These are phyloP conservation scores for Tuber indicum DNA, from an alignment of 495 filamentous ascomycete genomes.

Conservation along the genomic window DNA sequence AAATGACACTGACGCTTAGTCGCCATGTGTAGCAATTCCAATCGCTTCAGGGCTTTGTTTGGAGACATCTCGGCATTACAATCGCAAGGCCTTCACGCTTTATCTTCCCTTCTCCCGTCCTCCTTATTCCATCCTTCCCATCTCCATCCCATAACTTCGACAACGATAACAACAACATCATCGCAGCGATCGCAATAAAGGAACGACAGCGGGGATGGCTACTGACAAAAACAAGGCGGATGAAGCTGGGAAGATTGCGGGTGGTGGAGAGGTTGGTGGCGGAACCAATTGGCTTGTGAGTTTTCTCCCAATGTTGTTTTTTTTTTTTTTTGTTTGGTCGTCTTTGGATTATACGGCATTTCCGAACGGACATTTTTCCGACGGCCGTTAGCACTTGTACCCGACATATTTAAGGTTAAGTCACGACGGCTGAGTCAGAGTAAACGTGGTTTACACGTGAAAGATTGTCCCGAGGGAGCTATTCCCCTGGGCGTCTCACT, in stretches of 20 bases:
- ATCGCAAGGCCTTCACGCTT: neutral
- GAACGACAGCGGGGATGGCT: neutral
- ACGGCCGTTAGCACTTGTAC: neutral
- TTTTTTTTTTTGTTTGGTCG: neutral
- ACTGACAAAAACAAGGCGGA: neutral
- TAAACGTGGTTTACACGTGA: neutral
- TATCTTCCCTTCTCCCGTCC: neutral
- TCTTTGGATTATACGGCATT: neutral
- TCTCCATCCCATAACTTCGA: neutral
- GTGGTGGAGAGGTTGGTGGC: neutral
- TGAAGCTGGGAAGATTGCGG: neutral
- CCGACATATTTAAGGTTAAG: neutral
- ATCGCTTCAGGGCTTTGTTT: neutral
- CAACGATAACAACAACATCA: neutral
- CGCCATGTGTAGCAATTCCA: neutral
- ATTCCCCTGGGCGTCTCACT: neutral
- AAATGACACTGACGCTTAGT: neutral
- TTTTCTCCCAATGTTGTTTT: neutral
- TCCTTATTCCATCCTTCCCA: neutral
- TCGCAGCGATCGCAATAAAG: neutral
- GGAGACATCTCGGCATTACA: neutral
- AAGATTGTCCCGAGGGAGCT: neutral
- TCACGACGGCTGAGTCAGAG: neutral
- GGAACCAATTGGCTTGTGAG: neutral
- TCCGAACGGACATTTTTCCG: neutral